Conservation (phyloP, 371 early-diverging fungal species). For the Mortierella sp. region DNA sequence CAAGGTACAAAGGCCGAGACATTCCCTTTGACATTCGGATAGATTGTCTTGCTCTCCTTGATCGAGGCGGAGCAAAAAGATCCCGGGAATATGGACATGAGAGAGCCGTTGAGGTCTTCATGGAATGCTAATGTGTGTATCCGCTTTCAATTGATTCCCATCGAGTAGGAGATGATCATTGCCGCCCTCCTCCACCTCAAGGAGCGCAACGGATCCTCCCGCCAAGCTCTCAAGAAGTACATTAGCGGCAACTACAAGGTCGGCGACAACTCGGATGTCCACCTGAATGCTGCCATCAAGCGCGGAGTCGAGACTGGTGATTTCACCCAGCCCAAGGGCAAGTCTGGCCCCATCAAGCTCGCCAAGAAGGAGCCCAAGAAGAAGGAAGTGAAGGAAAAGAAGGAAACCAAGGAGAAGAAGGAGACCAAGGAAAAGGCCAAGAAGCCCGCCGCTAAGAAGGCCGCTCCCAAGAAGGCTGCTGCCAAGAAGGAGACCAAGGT, state of each 20-base stretch:
- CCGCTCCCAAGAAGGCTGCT: constrained; percentile 46
- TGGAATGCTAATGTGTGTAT: too few relatives aligned
- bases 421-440: constrained; percentile 55
- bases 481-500: constrained; percentile 58
- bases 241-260: constrained; percentile 82
- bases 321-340: constrained; percentile 80
- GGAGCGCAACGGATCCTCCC: constrained; percentile 83
- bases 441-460: constrained; percentile 57
- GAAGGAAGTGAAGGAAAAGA: constrained; percentile 63
- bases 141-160: too few relatives aligned
- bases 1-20: too few relatives aligned
- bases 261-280: constrained; percentile 67
- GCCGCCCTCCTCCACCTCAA: constrained; percentile 74
- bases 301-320: constrained; percentile 74
- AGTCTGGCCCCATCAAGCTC: constrained; percentile 78
- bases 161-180: constrained; percentile 62
- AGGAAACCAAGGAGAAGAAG: constrained; percentile 58
- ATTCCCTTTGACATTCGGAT: too few relatives aligned
- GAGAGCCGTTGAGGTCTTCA: too few relatives aligned
- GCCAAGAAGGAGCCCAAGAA: constrained; percentile 68
- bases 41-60: too few relatives aligned
- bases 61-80: too few relatives aligned
- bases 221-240: constrained; percentile 87
- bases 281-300: constrained; percentile 80
- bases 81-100: too few relatives aligned